These are phyloP conservation scores for Xylaria longipes DNA, from an alignment of 495 filamentous ascomycete genomes.

Conservation along the genomic window DNA sequence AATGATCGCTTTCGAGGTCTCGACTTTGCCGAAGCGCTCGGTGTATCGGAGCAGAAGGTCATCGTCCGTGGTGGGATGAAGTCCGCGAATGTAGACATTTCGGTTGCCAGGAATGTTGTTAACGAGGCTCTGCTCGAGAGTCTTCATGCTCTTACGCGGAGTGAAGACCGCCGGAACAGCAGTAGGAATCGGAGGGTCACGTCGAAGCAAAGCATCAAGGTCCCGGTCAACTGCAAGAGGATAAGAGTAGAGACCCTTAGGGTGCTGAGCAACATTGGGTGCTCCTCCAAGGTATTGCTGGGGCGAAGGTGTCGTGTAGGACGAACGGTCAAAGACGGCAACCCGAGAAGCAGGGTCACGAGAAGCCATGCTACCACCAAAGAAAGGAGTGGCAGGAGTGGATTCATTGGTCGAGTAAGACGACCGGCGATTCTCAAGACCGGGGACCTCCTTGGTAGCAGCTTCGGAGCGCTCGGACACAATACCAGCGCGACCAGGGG, in stretches of 20 bases:
- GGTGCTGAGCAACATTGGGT: conserved; percentile 43
- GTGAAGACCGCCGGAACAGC: conserved; percentile 88
- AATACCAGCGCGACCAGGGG: conserved; percentile 49
- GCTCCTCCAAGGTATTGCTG: conserved; percentile 57
- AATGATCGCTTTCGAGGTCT: conserved; percentile 96
- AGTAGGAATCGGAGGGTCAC: conserved; percentile 81
- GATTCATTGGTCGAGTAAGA: conserved; percentile 76
- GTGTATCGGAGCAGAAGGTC: conserved; percentile 84
- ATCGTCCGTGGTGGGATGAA: conserved; percentile 93
- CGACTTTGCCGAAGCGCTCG: conserved; percentile 84
- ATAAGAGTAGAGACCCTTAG: conserved; percentile 59
- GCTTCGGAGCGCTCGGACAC: conserved; percentile 49
- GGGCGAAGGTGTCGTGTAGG: conserved; percentile 68
- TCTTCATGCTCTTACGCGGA: conserved; percentile 73
- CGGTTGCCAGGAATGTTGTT: conserved; percentile 84
- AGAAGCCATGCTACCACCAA: conserved; percentile 59
- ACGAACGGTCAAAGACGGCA: conserved; percentile 67
- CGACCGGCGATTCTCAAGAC: conserved; percentile 64
- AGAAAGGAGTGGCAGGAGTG: conserved; percentile 65
- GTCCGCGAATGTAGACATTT: conserved; percentile 96
- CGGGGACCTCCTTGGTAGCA: conserved; percentile 58
- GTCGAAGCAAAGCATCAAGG: conserved; percentile 71
- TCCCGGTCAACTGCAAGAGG: conserved; percentile 59
- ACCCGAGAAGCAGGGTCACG: conserved; percentile 57
- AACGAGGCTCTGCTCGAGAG: conserved; percentile 87